These are phyloP conservation scores for Ceriops zippeliana DNA, from an alignment of 345 rosid genomes.

Conservation along the genomic window DNA sequence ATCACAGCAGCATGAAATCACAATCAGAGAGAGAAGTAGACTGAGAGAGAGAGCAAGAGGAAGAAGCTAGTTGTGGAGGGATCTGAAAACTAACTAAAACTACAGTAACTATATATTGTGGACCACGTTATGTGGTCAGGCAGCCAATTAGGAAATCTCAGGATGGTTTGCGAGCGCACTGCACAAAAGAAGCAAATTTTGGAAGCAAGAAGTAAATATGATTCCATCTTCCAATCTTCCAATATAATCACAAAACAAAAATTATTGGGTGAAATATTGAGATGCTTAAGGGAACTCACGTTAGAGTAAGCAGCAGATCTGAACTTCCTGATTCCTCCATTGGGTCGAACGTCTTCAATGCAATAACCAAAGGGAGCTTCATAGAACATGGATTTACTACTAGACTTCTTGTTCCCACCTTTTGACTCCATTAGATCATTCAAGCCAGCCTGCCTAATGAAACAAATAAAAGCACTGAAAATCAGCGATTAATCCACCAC, in stretches of 20 bases:
- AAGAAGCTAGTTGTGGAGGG: background rate
- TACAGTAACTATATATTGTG: background rate
- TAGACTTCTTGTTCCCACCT: constrained; percentile 76
- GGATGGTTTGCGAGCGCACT: constrained; percentile 41
- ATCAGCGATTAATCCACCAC: background rate
- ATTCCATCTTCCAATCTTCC: background rate
- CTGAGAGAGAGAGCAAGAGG: constrained; percentile 12
- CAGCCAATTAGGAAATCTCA: constrained; percentile 15
- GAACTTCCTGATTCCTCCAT: constrained; percentile 90
- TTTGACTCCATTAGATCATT: constrained; percentile 86
- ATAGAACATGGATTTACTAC: constrained; percentile 56
- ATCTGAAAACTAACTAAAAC: constrained; percentile 8
- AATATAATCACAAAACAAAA: background rate
- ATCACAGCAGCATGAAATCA: background rate
- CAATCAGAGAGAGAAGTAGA: constrained; percentile 16
- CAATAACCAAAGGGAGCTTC: constrained; percentile 93
- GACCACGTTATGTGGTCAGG: constrained; percentile 18
- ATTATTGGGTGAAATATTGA: background rate
- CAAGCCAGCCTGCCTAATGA: constrained; percentile 21
- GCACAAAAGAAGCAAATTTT: constrained; percentile 4
- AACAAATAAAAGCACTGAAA: background rate
- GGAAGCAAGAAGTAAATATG: background rate
- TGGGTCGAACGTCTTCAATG: constrained; percentile 90
- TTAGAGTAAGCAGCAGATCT: constrained; percentile 93
- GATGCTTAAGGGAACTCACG: constrained; percentile 34